Percentiles rank a stretch among this genome's conserved stretches.
Conservation (phyloP, 2,329 filamentous ascomycete species). For the Fusarium decemcellulare region DNA sequence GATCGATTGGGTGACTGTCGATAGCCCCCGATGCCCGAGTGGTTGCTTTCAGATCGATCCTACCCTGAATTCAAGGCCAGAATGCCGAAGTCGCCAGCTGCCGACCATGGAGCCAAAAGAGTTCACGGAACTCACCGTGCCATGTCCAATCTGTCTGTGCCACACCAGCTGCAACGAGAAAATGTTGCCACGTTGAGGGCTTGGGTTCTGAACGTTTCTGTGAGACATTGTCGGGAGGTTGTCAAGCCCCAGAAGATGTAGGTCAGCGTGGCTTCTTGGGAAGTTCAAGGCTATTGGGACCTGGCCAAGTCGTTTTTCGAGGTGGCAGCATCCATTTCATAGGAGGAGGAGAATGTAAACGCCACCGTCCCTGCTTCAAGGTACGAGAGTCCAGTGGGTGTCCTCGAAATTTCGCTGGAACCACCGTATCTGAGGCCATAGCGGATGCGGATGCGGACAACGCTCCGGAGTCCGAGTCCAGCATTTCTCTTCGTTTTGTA, state of each 20-base stretch:
- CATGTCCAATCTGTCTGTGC: constrained; percentile 20
- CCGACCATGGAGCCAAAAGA: constrained; percentile 3
- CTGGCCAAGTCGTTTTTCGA: constrained; percentile 18
- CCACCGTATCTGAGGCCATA: background rate
- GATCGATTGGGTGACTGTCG: constrained; percentile 3
- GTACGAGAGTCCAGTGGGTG: constrained; percentile 15
- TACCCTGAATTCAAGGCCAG: background rate
- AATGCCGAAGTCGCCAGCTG: constrained; percentile 13
- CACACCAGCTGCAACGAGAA: constrained; percentile 26
- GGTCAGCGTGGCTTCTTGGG: constrained; percentile 25
- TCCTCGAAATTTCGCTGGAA: constrained; percentile 7
- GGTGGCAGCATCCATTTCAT: constrained; percentile 20
- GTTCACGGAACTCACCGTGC: constrained; percentile 25
- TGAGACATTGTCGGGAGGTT: constrained; percentile 7
- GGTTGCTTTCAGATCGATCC: constrained; percentile 17
- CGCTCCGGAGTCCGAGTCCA: constrained; percentile 10
- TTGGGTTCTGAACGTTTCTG: constrained; percentile 17
- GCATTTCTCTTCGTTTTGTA: background rate
- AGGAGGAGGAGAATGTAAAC: constrained; percentile 40
- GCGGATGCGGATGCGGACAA: background rate
- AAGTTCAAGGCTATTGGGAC: constrained; percentile 25
- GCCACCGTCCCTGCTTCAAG: constrained; percentile 41
- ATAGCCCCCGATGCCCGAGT: constrained; percentile 1
- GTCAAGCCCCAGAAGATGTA: constrained; percentile 23
- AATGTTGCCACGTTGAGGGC: constrained; percentile 32